These are phyloP conservation scores for Rosa multiflora DNA, from an alignment of 306 rosid genomes.

Conservation along the genomic window DNA sequence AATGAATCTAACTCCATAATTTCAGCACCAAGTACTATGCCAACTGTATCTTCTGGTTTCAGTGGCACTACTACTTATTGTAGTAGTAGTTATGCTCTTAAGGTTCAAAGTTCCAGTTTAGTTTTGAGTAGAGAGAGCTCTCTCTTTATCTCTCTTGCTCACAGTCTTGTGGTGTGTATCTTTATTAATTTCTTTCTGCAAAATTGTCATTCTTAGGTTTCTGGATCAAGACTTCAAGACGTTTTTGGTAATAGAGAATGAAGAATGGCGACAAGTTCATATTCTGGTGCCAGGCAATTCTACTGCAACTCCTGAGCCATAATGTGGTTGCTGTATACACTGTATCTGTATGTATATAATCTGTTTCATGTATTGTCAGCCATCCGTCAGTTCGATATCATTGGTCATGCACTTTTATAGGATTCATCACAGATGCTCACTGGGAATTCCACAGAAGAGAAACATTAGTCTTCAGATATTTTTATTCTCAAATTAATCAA, in stretches of 20 bases:
- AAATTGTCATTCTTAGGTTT: not conserved
- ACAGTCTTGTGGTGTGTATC: not conserved
- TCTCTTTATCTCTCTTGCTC: not conserved
- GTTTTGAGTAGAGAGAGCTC: not conserved
- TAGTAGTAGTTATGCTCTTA: not conserved
- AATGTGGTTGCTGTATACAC: not conserved
- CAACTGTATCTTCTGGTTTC: not conserved
- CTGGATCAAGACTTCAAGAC: not conserved
- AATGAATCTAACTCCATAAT: not conserved
- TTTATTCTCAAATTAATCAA: not conserved
- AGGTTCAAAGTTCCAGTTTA: not conserved
- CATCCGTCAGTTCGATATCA: not conserved
- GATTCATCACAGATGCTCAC: slow-evolving; percentile 1
- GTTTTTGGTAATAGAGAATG: not conserved
- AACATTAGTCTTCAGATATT: not conserved
- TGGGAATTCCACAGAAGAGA: not conserved
- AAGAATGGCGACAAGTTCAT: not conserved
- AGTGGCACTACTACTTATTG: not conserved
- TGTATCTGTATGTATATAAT: not conserved
- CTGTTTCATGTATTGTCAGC: not conserved
- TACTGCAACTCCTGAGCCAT: not conserved
- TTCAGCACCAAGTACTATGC: not conserved
- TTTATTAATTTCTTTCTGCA: too few species aligned
- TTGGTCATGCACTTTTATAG: not conserved
- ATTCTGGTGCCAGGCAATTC: not conserved